These are phyloP conservation scores for Henckelia pumila DNA, from an alignment of 257 asterid genomes.

Conservation along the genomic window DNA sequence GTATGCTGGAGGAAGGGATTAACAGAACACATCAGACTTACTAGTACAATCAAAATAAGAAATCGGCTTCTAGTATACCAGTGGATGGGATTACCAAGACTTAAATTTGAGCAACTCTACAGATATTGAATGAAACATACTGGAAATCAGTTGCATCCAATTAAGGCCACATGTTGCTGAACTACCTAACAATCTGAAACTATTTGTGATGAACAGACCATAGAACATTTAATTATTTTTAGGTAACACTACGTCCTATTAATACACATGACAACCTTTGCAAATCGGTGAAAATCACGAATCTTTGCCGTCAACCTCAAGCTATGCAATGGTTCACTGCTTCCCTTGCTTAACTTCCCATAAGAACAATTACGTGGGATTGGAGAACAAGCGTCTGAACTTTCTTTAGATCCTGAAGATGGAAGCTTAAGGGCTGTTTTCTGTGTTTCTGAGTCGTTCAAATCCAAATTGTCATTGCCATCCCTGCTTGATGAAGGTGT, in stretches of 20 bases:
- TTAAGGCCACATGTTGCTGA: too few species aligned
- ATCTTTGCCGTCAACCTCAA: slow-evolving; percentile 84
- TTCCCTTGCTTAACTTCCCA: slow-evolving; percentile 61
- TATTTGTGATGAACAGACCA: too few species aligned
- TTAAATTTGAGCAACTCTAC: too few species aligned
- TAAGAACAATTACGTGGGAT: slow-evolving; percentile 69
- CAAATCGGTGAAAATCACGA: slow-evolving; percentile 86
- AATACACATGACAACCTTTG: slow-evolving; percentile 58
- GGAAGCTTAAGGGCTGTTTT: slow-evolving; percentile 46
- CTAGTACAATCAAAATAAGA: too few species aligned
- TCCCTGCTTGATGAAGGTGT: slow-evolving; percentile 58
- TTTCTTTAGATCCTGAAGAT: slow-evolving; percentile 63
- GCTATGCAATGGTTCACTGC: slow-evolving; percentile 74
- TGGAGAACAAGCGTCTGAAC: slow-evolving; percentile 62
- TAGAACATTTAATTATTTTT: too few species aligned
- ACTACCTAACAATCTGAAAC: too few species aligned
- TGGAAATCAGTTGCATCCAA: too few species aligned
- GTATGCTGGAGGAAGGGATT: too few species aligned
- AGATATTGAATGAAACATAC: too few species aligned
- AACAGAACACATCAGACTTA: too few species aligned
- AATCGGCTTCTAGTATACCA: too few species aligned
- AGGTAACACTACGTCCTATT: background rate
- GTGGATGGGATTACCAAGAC: too few species aligned
- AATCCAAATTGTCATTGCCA: slow-evolving; percentile 49
- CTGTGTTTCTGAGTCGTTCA: slow-evolving; percentile 55